Evolutionary conservation across 2,329 filamentous ascomycete species (phyloP).

Genomic region (Magnaporthales sp.): DNA sequence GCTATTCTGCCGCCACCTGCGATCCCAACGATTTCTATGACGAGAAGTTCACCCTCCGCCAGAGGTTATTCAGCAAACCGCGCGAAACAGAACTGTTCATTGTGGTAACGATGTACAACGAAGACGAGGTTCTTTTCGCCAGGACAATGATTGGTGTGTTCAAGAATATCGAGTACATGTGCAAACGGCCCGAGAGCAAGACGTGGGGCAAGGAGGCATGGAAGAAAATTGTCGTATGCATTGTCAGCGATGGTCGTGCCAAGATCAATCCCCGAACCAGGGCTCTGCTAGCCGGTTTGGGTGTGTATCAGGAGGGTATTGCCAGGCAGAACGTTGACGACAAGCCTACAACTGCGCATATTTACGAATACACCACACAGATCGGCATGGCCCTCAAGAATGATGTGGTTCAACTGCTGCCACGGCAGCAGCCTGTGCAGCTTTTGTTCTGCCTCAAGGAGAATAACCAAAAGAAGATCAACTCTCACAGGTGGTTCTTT

Average conservation of each 20-base stretch:
- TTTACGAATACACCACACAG: constrained; percentile 91
- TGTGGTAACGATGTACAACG: constrained; percentile 98
- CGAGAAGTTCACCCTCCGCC: constrained; percentile 83
- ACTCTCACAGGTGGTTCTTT: constrained; percentile 99
- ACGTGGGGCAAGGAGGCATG: constrained; percentile 98
- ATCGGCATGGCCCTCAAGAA: constrained; percentile 86
- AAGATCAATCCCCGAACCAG: constrained; percentile 93
- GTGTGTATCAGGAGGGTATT: constrained; percentile 96
- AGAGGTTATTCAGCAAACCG: constrained; percentile 85
- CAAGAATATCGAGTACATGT: constrained; percentile 99
- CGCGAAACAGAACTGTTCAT: constrained; percentile 94
- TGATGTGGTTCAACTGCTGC: constrained; percentile 74
- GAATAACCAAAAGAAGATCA: constrained; percentile 99
- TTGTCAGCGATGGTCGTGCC: constrained; percentile 91
- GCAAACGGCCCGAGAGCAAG: constrained; percentile 83
- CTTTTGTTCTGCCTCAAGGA: constrained; percentile 98
- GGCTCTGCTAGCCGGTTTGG: constrained; percentile 83
- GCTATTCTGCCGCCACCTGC: constrained; percentile 91
- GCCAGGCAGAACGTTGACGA: constrained; percentile 96
- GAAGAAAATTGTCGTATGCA: constrained; percentile 99
- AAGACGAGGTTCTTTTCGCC: constrained; percentile 92
- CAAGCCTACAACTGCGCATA: constrained; percentile 93
- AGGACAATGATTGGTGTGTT: constrained; percentile 94
- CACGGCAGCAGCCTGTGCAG: constrained; percentile 84
- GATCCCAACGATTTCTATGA: constrained; percentile 84